Conservation (phyloP, 1,284 basidiomycete genomes). For the Rhodotorula sp. region DNA sequence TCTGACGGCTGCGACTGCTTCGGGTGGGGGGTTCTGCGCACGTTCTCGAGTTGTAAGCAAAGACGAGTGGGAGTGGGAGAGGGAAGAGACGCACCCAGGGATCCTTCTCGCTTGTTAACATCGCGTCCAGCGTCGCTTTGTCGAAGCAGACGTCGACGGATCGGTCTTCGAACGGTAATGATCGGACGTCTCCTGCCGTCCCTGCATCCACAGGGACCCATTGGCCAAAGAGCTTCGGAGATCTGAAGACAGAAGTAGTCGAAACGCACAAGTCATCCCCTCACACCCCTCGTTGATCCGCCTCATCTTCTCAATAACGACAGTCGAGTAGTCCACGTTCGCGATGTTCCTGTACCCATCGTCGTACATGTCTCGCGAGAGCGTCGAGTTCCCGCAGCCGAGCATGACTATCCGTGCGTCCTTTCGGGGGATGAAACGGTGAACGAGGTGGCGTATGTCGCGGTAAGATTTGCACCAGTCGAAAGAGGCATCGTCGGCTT, state of each 20-base stretch:
- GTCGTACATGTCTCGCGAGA: slow-evolving; percentile 66
- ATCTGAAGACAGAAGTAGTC: no score
- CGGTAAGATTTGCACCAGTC: slow-evolving; percentile 68
- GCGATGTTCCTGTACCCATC: slow-evolving; percentile 81
- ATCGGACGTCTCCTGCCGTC: slow-evolving; percentile 83
- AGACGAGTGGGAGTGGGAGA: background rate
- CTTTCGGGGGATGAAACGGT: slow-evolving; percentile 64
- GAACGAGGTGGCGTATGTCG: slow-evolving; percentile 63
- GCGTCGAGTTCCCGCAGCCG: slow-evolving; percentile 81
- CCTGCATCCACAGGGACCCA: slow-evolving; percentile 54
- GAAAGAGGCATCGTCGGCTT: slow-evolving; percentile 64
- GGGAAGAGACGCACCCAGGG: slow-evolving; percentile 64
- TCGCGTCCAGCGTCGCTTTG: slow-evolving; percentile 90
- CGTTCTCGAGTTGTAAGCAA: background rate
- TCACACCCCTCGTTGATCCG: slow-evolving; percentile 61
- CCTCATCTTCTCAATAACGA: slow-evolving; percentile 79
- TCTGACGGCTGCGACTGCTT: slow-evolving; percentile 71
- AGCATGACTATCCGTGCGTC: slow-evolving; percentile 74
- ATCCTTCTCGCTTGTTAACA: slow-evolving; percentile 77
- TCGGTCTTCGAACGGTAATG: slow-evolving; percentile 64
- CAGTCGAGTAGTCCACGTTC: slow-evolving; percentile 78
- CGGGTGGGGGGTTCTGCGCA: slow-evolving; percentile 70
- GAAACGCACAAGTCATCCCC: slow-evolving; percentile 71
- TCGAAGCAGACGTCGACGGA: slow-evolving; percentile 84
- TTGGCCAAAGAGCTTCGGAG: background rate